Evolutionary conservation across 768 basidiomycete species (phyloP), one percentile per base, ranked within the genome.

Genomic region (Boletus speciosus): DNA sequence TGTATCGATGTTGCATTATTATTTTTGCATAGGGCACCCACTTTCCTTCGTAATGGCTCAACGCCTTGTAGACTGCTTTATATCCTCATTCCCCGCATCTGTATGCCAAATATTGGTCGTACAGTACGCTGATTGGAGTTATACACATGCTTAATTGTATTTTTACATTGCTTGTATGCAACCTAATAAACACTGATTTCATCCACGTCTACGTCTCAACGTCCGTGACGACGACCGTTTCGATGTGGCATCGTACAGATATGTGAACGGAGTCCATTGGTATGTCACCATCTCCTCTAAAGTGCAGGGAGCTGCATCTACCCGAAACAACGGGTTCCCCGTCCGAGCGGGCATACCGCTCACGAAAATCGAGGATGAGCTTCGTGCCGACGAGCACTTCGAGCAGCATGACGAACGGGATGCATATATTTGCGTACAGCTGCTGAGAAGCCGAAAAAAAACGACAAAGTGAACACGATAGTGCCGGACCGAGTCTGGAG

Each of bases 301-400:
- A 60, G 12, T 56, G 58, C 12, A 69, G 23, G 8, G 67, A 53
- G n/a, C 60, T 61, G 10, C 25, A 40, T 43, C 44, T 48, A 16
- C 43, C 50, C 6, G 57, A 57, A 23, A 54, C 34, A 19, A 52
- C 12, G 1, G 54, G 44, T 12, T 54, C 63, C 5, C 31, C 19
- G 11, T 63, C 61, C n/a, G 49, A 3, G 15, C 51, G 58, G 23
- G 60, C 35, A 29, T 61, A 70, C 15, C 70, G 70, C 49, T 66
- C 68, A 2, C 68, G 70, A 44, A 71, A 69, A 31, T 64, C 59
- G 47, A 70, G 64, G 35, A 70, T 68, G 35, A 70, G 66, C 31
- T 68, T 56, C 21, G 68, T 70, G 1, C 68, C 70, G 12, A 70
- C 55, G 32, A 71, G 34, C 21, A 64, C 57, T 37, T 71, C 70